Base-by-base conservation (phyloP, 1,139 yeast genomes). In the Meyerozyma guilliermondii region DNA sequence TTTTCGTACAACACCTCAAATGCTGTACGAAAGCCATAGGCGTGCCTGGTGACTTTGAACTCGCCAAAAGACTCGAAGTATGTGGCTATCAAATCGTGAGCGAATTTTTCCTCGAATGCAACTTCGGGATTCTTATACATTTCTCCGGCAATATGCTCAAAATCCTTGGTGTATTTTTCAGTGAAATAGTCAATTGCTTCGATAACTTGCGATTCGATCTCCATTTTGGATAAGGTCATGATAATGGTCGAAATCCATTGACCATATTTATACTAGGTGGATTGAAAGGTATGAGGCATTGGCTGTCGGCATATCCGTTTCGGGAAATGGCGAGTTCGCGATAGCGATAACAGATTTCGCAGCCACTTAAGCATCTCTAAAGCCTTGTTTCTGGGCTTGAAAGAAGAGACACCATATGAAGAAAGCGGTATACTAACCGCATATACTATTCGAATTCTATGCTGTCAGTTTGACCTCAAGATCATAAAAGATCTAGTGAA, bases 1-100 rank as follows among this genome's bases (percentile, higher is more conserved):
- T 41, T 29, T 46, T 43, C 39, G 39, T 22, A 17, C 43, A 39
- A 40, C 39, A 52, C 31, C 40, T 48, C 45, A 40, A 52, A 52
- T 29, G 51, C 40, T 9, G 56, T 52, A 11, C 43, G 43, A 9
- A 52, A 20, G 4, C 53, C 54, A 39, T 40, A 52, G 2, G 56
- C 50, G 23, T 49, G 46, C 20, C 42, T 44, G n/a, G 50, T 45
- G 8, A 52, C 56, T 24, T 40, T 47, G 13, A 26, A 26, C 13
- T 26, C 28, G 3, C 28, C 28, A 26, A 26, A 26, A 10, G 13
- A 10, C 13, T 26, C 28, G 11, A 26, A 26, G 28, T 26, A 26
- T 5, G 11, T 5, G 28, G 28, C 13, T 11, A 26, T 26, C 28
- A 26, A 26, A n/a, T 26, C 28, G 13, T 26, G 28, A 13, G 28